These are phyloP conservation scores for Aplosporella prunicola DNA, from an alignment of 2,329 filamentous ascomycete species.

Conservation along the genomic window DNA sequence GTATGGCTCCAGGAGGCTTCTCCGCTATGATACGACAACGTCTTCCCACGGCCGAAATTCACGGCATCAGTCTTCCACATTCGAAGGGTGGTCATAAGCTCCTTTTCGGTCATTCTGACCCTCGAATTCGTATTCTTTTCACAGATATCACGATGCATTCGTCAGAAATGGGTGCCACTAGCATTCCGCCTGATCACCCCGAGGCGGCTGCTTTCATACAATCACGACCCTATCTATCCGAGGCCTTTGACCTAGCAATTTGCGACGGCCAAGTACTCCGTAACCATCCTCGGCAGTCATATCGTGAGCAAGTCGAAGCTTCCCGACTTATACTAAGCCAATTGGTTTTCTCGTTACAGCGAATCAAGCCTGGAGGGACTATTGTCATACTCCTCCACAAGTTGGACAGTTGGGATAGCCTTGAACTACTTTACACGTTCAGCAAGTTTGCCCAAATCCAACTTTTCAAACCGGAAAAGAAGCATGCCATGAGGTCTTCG, in stretches of 20 bases:
- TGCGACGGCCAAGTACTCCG: conserved; percentile 42
- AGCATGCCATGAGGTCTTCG: conserved; percentile 37
- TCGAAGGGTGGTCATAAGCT: conserved; percentile 33
- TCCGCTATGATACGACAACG: conserved; percentile 25
- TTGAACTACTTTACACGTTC: conserved; percentile 32
- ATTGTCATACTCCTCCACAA: conserved; percentile 45
- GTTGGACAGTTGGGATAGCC: conserved; percentile 32
- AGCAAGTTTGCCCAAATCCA: conserved; percentile 32
- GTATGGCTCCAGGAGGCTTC: conserved; percentile 46
- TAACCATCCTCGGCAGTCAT: conserved; percentile 14
- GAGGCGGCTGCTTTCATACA: conserved; percentile 1
- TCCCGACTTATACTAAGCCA: conserved; percentile 22
- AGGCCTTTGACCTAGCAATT: conserved; percentile 35
- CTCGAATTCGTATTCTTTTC: conserved; percentile 14
- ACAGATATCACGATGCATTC: conserved; percentile 43
- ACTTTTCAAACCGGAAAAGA: conserved; percentile 37
- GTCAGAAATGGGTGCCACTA: conserved; percentile 20
- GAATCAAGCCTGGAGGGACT: conserved; percentile 37
- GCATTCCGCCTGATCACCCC: conserved; percentile 3
- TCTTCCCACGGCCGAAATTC: conserved; percentile 26
- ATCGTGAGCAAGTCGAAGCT: conserved; percentile 24
- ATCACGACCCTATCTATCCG: conserved; percentile 15
- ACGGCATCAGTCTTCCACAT: conserved; percentile 33
- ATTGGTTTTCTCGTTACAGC: conserved; percentile 38
- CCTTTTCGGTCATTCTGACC: conserved; percentile 16